Conservation (phyloP, 1,284 basidiomycete genomes). For the Papiliotrema nemorosa region DNA sequence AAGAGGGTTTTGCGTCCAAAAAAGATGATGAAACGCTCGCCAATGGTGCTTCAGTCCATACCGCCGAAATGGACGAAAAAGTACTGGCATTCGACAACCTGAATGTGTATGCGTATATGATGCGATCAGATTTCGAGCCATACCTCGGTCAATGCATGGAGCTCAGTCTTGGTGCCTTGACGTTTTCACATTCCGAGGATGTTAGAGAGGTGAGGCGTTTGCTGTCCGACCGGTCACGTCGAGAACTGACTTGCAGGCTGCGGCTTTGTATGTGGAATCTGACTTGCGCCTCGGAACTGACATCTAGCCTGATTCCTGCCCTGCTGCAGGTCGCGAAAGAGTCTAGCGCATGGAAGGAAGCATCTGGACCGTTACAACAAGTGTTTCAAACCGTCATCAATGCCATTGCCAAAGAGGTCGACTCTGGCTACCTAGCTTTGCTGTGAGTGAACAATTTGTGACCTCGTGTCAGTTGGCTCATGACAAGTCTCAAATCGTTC, state of each 20-base stretch:
- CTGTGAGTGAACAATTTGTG: slow-evolving; percentile 49
- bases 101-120: slow-evolving; percentile 69
- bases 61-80: slow-evolving; percentile 77
- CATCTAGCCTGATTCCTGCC: slow-evolving; percentile 65
- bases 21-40: slow-evolving; percentile 10
- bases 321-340: slow-evolving; percentile 65
- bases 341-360: slow-evolving; percentile 58
- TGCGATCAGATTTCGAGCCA: slow-evolving; percentile 65
- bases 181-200: slow-evolving; percentile 75
- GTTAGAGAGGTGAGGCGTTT: slow-evolving; percentile 61
- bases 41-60: slow-evolving; percentile 38
- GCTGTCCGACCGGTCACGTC: no score
- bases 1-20: slow-evolving; percentile 3
- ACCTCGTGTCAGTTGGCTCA: slow-evolving; percentile 3
- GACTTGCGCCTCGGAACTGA: no score
- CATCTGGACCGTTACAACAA: slow-evolving; percentile 62
- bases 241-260: slow-evolving; percentile 44
- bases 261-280: slow-evolving; percentile 63
- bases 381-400: slow-evolving; percentile 65
- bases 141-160: slow-evolving; percentile 68
- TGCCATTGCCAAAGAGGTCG: slow-evolving; percentile 63
- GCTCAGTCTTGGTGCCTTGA: slow-evolving; percentile 64
- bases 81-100: slow-evolving; percentile 77
- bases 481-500: slow-evolving; percentile 59
- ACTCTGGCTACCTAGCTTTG: slow-evolving; percentile 69